These are phyloP conservation scores for Luffa aegyptiaca DNA, from an alignment of 306 rosid genomes.

Conservation along the genomic window DNA sequence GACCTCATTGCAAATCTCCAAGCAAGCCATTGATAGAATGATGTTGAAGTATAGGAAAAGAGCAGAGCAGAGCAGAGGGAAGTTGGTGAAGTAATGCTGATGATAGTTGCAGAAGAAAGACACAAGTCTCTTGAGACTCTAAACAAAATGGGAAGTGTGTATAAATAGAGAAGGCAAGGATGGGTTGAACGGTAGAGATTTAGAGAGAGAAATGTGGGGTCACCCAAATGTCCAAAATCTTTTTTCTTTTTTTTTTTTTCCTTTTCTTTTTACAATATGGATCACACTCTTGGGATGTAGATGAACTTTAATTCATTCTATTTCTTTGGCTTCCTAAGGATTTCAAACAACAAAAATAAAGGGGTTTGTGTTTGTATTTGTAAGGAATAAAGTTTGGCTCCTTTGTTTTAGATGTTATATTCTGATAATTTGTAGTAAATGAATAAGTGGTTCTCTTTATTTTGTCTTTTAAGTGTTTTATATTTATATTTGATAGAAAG, in stretches of 20 bases:
- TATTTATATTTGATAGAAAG: background rate
- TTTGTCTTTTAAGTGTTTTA: background rate
- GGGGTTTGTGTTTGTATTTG: background rate
- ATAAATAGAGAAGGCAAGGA: constrained; percentile 48
- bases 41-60: constrained; percentile 8
- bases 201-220: constrained; percentile 22
- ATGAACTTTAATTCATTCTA: background rate
- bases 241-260: background rate
- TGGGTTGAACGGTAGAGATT: constrained; percentile 51
- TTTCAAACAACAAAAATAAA: background rate
- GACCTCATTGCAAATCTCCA: constrained; percentile 5
- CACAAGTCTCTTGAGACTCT: constrained; percentile 22
- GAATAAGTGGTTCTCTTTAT: background rate
- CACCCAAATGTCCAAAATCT: constrained; percentile 30
- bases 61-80: constrained; percentile 10
- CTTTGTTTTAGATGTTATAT: background rate
- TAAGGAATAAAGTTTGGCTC: background rate
- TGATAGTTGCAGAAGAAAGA: constrained; percentile 2
- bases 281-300: constrained; percentile 6
- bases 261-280: background rate
- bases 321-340: background rate
- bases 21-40: constrained; percentile 9
- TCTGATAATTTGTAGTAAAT: background rate
- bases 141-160: constrained; percentile 17
- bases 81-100: constrained; percentile 15